A percentile compares a stretch with the other conserved stretches of the same genome.
These are phyloP conservation scores for Hyaloscypha bicolor DNA, from an alignment of 495 filamentous ascomycete genomes.

Conservation along the genomic window DNA sequence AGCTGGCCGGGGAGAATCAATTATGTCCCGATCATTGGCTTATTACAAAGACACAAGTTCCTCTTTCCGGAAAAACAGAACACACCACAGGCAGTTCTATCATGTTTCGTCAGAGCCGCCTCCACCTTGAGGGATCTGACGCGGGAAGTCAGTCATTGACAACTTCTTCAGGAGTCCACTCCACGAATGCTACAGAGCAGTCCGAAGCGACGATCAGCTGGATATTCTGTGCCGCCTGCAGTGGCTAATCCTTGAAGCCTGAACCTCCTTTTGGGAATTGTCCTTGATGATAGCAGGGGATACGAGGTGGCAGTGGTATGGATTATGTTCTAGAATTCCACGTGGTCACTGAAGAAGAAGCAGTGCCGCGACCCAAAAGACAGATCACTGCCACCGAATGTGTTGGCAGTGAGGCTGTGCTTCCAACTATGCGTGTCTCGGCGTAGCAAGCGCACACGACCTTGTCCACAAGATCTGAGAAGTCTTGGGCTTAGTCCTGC, in stretches of 20 bases:
- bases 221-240: no score
- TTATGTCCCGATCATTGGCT: no score
- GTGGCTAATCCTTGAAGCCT: not conserved
- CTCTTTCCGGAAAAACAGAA: no score
- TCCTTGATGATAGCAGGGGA: not conserved
- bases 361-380: not conserved
- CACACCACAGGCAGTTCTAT: no score
- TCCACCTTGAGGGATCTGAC: not conserved
- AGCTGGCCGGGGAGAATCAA: not conserved
- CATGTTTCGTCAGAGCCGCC: no score
- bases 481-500: no score
- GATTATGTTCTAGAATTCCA: not conserved
- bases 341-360: not conserved
- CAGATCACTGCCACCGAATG: not conserved
- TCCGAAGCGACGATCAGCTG: no score
- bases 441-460: not conserved
- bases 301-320: not conserved
- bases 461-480: not conserved
- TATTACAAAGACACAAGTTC: no score
- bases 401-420: not conserved
- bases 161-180: no score
- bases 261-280: not conserved
- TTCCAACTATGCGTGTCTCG: not conserved
- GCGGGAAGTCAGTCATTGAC: not conserved
- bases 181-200: no score